phyloP scores from a whole-genome alignment of 176 grass and related monocot species.

The Aegilops umbellulata region DNA sequence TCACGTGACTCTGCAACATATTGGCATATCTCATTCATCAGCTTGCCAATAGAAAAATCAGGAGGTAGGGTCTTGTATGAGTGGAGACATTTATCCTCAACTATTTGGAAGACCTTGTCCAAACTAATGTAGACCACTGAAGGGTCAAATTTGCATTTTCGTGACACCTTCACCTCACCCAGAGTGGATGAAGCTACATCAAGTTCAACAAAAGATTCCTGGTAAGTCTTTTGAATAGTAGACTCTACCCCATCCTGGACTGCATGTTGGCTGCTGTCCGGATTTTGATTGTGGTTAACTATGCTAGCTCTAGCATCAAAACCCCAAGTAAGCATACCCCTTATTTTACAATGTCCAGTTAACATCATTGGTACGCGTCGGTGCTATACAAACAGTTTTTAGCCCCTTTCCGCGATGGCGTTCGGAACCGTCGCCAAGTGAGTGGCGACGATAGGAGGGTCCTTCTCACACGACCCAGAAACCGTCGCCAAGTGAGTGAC shows the following conservation, averaged over 20 bases:
- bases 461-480: too few species aligned
- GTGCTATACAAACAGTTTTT: too few species aligned
- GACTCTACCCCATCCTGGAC: slow-evolving; percentile 7
- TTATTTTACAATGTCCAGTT: slow-evolving; percentile 25
- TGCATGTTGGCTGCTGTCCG: background rate
- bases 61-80: slow-evolving; percentile 57
- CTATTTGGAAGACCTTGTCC: slow-evolving; percentile 47
- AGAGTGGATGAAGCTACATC: slow-evolving; percentile 65
- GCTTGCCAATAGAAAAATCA: slow-evolving; percentile 57
- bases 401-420: too few species aligned
- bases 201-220: slow-evolving; percentile 35
- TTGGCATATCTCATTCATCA: slow-evolving; percentile 78
- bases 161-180: slow-evolving; percentile 63
- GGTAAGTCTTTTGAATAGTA: slow-evolving; percentile 11
- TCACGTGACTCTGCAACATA: slow-evolving; percentile 33
- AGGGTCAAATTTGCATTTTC: slow-evolving; percentile 40
- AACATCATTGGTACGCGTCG: background rate
- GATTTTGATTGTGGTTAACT: slow-evolving; percentile 6
- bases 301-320: slow-evolving; percentile 9
- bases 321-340: slow-evolving; percentile 2
- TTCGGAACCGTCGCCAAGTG: too few species aligned
- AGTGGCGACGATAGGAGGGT: too few species aligned
- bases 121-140: slow-evolving; percentile 48
- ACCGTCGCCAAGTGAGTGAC: too few species aligned
- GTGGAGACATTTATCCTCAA: slow-evolving; percentile 55